Evolutionary conservation across 1,139 yeast species (phyloP).

Genomic region (Candida mesenterica): DNA sequence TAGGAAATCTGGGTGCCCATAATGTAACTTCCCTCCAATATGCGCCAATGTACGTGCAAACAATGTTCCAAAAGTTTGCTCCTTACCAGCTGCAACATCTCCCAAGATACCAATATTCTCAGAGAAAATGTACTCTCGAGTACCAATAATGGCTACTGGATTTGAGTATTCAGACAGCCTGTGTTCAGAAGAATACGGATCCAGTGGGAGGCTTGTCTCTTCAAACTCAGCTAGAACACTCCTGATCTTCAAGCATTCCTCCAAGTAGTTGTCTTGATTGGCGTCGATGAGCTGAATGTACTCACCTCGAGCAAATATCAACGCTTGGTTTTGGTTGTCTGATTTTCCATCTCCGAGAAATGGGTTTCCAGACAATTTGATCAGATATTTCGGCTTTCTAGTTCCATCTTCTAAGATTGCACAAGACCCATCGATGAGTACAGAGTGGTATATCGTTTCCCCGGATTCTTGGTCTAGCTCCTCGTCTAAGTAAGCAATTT

Average conservation of each 20-base stretch:
- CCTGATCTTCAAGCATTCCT: constrained; percentile 55
- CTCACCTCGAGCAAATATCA: constrained; percentile 53
- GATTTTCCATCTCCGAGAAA: constrained; percentile 58
- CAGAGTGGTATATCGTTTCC: constrained; percentile 29
- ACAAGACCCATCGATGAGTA: constrained; percentile 46
- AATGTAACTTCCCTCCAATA: constrained; percentile 55
- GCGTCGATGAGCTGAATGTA: constrained; percentile 56
- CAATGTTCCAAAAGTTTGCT: constrained; percentile 56
- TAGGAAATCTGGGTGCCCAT: constrained; percentile 57
- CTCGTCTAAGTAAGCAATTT: constrained; percentile 43
- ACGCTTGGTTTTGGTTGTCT: constrained; percentile 53
- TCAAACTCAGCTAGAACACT: constrained; percentile 52
- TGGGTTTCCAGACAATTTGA: constrained; percentile 53
- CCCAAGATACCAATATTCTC: constrained; percentile 55
- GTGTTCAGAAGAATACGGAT: constrained; percentile 31
- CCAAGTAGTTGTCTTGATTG: constrained; percentile 55
- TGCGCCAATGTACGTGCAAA: constrained; percentile 56
- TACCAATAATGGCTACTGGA: constrained; percentile 56
- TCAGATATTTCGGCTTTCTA: constrained; percentile 41
- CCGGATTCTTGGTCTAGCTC: constrained; percentile 27
- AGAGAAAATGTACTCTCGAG: constrained; percentile 54
- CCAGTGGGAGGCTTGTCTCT: constrained; percentile 33
- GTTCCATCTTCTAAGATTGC: constrained; percentile 34
- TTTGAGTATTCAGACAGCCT: constrained; percentile 23
- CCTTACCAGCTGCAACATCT: constrained; percentile 58